Conservation (phyloP, 192 early-diverging fungal genomes). For the Backusella morwellensis region DNA sequence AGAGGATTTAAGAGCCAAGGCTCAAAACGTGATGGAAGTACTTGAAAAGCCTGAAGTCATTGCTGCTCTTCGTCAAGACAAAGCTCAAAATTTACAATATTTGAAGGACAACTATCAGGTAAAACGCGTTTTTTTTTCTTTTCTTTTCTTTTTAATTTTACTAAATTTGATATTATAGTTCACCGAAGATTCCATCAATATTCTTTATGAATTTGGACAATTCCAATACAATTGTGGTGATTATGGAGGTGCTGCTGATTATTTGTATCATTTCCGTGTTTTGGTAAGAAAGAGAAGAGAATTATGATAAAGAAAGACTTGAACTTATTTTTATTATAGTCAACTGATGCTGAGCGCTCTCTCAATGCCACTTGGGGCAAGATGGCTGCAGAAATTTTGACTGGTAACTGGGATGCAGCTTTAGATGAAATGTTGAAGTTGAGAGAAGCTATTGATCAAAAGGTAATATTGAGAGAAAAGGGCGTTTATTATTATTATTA, state of each 20-base stretch:
- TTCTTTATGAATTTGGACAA: constrained; percentile 86
- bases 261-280: constrained; percentile 94
- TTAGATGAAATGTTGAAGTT: constrained; percentile 87
- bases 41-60: constrained; percentile 92
- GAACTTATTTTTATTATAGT: constrained; percentile 43
- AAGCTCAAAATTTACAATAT: constrained; percentile 87
- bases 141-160: neutral
- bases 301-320: neutral
- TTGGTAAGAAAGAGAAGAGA: constrained; percentile 55
- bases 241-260: constrained; percentile 88
- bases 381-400: constrained; percentile 91
- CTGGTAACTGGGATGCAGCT: constrained; percentile 92
- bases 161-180: constrained; percentile 48
- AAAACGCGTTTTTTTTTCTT: constrained; percentile 11
- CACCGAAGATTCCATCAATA: constrained; percentile 83
- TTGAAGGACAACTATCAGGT: constrained; percentile 83
- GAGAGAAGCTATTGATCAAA: constrained; percentile 87
- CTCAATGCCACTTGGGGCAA: constrained; percentile 95
- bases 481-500: no score
- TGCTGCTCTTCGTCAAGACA: constrained; percentile 88
- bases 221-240: constrained; percentile 93
- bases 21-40: constrained; percentile 80
- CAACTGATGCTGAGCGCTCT: constrained; percentile 81
- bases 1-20: constrained; percentile 71
- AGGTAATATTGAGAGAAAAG: constrained; percentile 30